A percentile compares a stretch with the other conserved stretches of the same genome.
Conservation (phyloP, 306 rosid genomes). For the Quillaja saponaria region DNA sequence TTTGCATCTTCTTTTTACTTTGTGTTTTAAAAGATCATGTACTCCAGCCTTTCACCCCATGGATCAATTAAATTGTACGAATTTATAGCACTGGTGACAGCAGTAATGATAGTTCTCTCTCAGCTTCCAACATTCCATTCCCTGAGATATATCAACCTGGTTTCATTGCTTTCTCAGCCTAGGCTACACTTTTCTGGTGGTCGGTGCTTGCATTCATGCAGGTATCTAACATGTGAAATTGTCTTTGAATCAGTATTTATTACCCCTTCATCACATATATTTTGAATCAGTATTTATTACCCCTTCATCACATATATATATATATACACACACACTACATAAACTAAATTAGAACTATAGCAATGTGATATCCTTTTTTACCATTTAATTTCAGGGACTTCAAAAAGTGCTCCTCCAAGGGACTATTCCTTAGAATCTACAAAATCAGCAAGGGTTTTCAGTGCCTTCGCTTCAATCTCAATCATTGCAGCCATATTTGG, state of each 20-base stretch:
- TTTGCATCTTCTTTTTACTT: background rate
- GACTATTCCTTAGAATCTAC: conserved; percentile 70
- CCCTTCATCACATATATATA: background rate
- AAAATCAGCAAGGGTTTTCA: conserved; percentile 52
- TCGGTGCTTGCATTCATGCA: conserved; percentile 71
- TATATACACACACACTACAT: background rate
- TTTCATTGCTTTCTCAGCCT: conserved; percentile 71
- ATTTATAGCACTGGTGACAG: conserved; percentile 91
- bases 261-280: background rate
- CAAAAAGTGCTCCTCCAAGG: conserved; percentile 49
- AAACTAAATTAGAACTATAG: background rate
- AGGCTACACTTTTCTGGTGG: conserved; percentile 72
- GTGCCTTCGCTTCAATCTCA: conserved; percentile 86
- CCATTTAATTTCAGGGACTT: conserved; percentile 51
- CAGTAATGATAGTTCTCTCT: conserved; percentile 72
- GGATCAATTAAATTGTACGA: conserved; percentile 80
- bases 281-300: background rate
- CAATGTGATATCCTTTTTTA: too few species aligned
- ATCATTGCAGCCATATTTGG: conserved; percentile 91
- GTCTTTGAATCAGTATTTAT: background rate
- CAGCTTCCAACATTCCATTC: conserved; percentile 93
- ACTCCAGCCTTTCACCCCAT: conserved; percentile 59
- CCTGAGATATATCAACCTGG: conserved; percentile 75
- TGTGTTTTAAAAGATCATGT: conserved; percentile 58
- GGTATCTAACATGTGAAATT: conserved; percentile 35